phyloP scores from a whole-genome alignment of 2,329 filamentous ascomycete species.

The Rosellinia necatrix region DNA sequence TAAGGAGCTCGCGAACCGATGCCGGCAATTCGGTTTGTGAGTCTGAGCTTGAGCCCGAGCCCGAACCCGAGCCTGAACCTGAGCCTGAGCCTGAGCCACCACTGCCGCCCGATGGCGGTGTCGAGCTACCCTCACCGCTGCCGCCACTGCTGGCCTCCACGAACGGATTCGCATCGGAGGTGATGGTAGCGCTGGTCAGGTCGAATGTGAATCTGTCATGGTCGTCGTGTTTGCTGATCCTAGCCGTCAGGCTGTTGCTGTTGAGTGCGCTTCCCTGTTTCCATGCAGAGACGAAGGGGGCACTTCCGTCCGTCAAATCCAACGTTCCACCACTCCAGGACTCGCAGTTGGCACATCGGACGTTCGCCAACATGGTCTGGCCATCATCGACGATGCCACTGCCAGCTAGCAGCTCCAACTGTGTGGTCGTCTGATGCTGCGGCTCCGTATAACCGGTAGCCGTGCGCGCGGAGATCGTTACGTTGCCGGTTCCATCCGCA shows the following conservation, averaged over 20 bases:
- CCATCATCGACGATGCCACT: slow-evolving; percentile 57
- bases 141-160: slow-evolving; percentile 28
- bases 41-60: neutral
- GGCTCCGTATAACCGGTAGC: slow-evolving; percentile 56
- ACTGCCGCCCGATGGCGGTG: slow-evolving; percentile 17
- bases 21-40: slow-evolving; percentile 10
- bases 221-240: slow-evolving; percentile 53
- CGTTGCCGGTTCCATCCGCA: slow-evolving; percentile 59
- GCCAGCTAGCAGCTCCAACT: slow-evolving; percentile 60
- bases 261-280: slow-evolving; percentile 51
- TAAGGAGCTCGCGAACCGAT: slow-evolving; percentile 25
- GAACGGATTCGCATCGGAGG: slow-evolving; percentile 59
- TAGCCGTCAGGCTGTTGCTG: slow-evolving; percentile 46
- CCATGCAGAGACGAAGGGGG: slow-evolving; percentile 61
- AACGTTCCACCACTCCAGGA: slow-evolving; percentile 51
- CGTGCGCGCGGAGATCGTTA: slow-evolving; percentile 63
- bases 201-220: slow-evolving; percentile 52
- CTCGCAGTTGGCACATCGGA: slow-evolving; percentile 59
- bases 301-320: slow-evolving; percentile 45
- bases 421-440: slow-evolving; percentile 46
- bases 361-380: slow-evolving; percentile 62
- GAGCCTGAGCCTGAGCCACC: slow-evolving; percentile 20
- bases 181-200: slow-evolving; percentile 52
- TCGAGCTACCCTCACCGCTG: slow-evolving; percentile 16
- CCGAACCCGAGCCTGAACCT: slow-evolving; percentile 12